These are phyloP conservation scores for Suillus placidus DNA, from an alignment of 768 basidiomycete genomes.

Conservation along the genomic window DNA sequence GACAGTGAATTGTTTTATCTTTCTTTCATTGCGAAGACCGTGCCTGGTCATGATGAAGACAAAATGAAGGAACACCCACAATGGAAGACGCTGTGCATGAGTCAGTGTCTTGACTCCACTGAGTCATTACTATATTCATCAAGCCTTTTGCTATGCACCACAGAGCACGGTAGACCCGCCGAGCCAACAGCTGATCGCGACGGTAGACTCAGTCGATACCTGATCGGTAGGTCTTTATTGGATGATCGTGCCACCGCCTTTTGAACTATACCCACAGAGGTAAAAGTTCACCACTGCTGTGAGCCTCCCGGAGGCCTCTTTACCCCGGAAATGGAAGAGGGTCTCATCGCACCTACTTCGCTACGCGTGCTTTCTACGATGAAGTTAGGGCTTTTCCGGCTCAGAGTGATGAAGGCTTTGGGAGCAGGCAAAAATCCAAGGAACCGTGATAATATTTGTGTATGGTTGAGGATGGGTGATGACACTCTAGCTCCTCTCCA, in stretches of 20 bases:
- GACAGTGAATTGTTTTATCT: slow-evolving; percentile 87
- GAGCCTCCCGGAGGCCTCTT: slow-evolving; percentile 24
- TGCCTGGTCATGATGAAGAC: slow-evolving; percentile 43
- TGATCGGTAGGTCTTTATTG: slow-evolving; percentile 53
- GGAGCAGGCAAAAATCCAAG: slow-evolving; percentile 33
- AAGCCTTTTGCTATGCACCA: slow-evolving; percentile 6
- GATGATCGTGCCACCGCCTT: not conserved
- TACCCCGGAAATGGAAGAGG: slow-evolving; percentile 17
- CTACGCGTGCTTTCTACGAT: slow-evolving; percentile 70
- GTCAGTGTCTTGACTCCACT: slow-evolving; percentile 40
- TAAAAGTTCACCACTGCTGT: slow-evolving; percentile 32
- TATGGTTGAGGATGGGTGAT: slow-evolving; percentile 64
- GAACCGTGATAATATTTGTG: slow-evolving; percentile 36
- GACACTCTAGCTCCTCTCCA: slow-evolving; percentile 49
- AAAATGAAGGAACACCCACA: slow-evolving; percentile 58
- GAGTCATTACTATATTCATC: slow-evolving; percentile 11
- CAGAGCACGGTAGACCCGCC: slow-evolving; percentile 63
- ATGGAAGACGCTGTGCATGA: slow-evolving; percentile 63
- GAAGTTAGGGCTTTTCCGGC: slow-evolving; percentile 62
- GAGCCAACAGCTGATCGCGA: slow-evolving; percentile 35
- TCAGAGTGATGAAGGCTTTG: slow-evolving; percentile 61
- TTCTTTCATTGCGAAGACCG: slow-evolving; percentile 57
- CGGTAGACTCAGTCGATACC: slow-evolving; percentile 59
- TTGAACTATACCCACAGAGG: slow-evolving; percentile 25
- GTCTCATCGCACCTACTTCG: slow-evolving; percentile 23